Evolutionary conservation across 192 early-diverging fungal genomes (phyloP), one percentile per base, ranked within the genome.

Genomic region (Mortierella antarctica): DNA sequence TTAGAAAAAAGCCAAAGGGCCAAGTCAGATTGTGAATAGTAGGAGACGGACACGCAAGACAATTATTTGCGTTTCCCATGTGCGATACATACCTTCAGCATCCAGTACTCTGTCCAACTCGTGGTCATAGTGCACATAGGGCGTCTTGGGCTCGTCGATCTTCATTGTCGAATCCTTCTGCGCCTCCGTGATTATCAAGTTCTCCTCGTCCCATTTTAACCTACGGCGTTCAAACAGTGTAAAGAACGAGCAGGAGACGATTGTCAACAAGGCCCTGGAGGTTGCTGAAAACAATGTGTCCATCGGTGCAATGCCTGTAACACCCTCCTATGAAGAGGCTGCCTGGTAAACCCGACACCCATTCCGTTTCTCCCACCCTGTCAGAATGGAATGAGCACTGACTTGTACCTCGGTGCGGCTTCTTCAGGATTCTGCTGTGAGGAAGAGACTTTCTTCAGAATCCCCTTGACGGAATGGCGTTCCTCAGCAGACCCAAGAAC

Each of bases 151-250:
- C 76, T 99, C 97, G 46, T 91, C 89, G 7, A 98, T 95, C 84
- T 98, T 98, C 98, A 99, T 99, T 44, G 93, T 97, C 18, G 93
- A 86, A 62, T 91, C 91, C 83, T 96, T 96, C 74, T 95, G 91
- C 6, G 93, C 90, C 78, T 99, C 97, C 1, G 95, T 97, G 6
- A 95, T 82, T 71, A 88, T 86, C 49, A 99, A 66, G 82, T 95
- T 97, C 73, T 96, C 95, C 86, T 99, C 96, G 79, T 98, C 96
- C 95, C 96, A 98, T 67, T 89, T 92, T 74, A 97, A 85, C 55
- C 96, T 92, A 73, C 57, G 31, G 39, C 42, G 48, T 5, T 42
- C 18, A 40, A 46, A 53, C 15, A 53, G 18, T 53, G 39, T n/a
- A 42, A 41, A 51, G 20, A 63, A 51, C 21, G 41, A 51, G 21